Evolutionary conservation across 148 eudicot genomes (phyloP).

Genomic region (Rhododendron kiyosumense): DNA sequence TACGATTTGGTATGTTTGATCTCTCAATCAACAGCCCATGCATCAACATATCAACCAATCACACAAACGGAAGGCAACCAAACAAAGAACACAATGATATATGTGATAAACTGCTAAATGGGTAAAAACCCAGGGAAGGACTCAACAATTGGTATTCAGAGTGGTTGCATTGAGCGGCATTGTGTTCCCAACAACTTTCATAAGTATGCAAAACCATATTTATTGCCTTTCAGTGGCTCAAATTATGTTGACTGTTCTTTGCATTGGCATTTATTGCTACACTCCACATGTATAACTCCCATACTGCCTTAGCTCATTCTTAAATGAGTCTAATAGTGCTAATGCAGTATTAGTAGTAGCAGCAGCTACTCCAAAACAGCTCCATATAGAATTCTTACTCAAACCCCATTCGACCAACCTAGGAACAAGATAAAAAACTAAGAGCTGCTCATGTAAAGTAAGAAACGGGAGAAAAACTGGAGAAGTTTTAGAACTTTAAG

Average conservation of each 20-base stretch:
- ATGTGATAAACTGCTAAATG: background rate
- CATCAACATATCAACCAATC: background rate
- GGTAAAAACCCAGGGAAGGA: background rate
- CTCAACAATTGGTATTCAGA: background rate
- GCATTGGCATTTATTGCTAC: background rate
- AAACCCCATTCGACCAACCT: background rate
- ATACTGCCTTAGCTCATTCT: background rate
- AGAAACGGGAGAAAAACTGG: background rate
- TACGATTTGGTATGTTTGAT: background rate
- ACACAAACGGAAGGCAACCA: background rate
- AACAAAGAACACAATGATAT: background rate
- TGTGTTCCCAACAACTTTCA: background rate
- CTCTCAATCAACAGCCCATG: background rate
- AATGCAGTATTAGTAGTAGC: background rate
- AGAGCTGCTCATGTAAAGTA: background rate
- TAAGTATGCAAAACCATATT: background rate
- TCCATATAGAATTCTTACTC: background rate
- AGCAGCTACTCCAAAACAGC: background rate
- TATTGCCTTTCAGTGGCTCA: background rate
- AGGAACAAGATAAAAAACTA: background rate
- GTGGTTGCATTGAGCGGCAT: background rate
- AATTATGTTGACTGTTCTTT: background rate
- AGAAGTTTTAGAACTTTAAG: background rate
- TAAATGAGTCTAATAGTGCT: too few species aligned
- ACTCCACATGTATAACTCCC: background rate